Evolutionary conservation across 2,329 filamentous ascomycete species (phyloP), one percentile per base, ranked within the genome.

Genomic region (Arthrocladium fulminans): DNA sequence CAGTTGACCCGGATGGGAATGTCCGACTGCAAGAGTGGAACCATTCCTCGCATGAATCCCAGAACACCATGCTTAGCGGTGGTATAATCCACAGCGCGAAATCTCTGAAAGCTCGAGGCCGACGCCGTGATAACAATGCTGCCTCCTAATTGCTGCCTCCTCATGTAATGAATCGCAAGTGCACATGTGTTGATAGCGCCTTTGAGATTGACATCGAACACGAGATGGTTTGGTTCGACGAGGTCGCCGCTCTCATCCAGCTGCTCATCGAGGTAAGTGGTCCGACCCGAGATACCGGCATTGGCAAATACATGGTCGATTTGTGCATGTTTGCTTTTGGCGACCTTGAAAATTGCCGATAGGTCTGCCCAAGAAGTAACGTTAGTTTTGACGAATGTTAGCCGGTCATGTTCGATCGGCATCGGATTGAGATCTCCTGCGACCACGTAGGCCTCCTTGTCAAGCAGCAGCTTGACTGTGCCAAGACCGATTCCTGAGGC

Each of bases 71-170:
- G 73, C 50, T 81, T 81, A 15, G 34, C 39, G 23, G 37, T 45
- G 2, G 17, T 57, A 50, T 81, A 80, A 56, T 80, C 76, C 0
- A 68, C 63, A 2, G 67, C 67, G 15, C 72, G 66, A 43, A 79
- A 67, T 1, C 69, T 72, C 48, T 76, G 73, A 7, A 79, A 64
- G 2, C 67, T 68, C 0, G 74, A 73, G 3, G 65, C 67, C 0
- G 77, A 80, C 2, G 69, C 70, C 40, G 69, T 75, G 38, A 79
- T 65, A 13, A 79, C 74, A 22, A 81, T 68, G 48, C 73, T 76
- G n/a, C 73, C 70, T 66, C 38, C 65, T 59, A 8, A 64, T 40
- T 40, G 20, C 25, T 49, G 45, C 75, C 70, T 43, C 45, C 74
- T 71, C 59, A 81, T 64, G 52, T 76, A 71, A 56, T 75, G 67